phyloP scores from a whole-genome alignment of 768 basidiomycete genomes.

The Boletus insuetus region DNA sequence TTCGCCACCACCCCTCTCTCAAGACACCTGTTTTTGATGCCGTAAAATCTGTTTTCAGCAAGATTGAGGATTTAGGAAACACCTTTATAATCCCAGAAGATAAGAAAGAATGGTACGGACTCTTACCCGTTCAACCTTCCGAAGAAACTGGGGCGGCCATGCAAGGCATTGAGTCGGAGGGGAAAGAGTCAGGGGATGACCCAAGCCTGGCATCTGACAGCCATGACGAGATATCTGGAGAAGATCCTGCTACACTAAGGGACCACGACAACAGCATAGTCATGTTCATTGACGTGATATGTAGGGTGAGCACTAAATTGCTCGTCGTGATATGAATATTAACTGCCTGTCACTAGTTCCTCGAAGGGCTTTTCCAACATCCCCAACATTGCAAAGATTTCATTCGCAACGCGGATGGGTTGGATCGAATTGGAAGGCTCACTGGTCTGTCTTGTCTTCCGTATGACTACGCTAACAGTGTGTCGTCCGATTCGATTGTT shows the following conservation, averaged over 20 bases:
- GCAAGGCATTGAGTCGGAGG: conserved; percentile 40
- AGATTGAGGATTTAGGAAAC: conserved; percentile 73
- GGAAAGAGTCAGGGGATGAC: conserved; percentile 18
- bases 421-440: conserved; percentile 71
- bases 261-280: conserved; percentile 75
- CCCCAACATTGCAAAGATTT: conserved; percentile 88
- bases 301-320: conserved; percentile 52
- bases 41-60: conserved; percentile 63
- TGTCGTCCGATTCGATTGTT: conserved; percentile 83
- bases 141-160: conserved; percentile 41
- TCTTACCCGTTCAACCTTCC: conserved; percentile 35
- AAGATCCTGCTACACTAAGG: conserved; percentile 41
- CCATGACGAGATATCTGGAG: conserved; percentile 15
- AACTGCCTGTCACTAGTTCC: conserved; percentile 52
- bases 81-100: conserved; percentile 54
- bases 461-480: conserved; percentile 81
- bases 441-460: conserved; percentile 85
- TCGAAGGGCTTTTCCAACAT: conserved; percentile 94
- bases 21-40: conserved; percentile 79
- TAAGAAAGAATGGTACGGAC: conserved; percentile 64
- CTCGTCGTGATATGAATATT: neutral
- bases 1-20: conserved; percentile 90
- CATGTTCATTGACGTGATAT: conserved; percentile 75
- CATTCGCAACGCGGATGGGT: conserved; percentile 67
- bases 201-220: conserved; percentile 17